Evolutionary conservation across 495 filamentous ascomycete genomes (phyloP).

Genomic region (Tuber calosporum): DNA sequence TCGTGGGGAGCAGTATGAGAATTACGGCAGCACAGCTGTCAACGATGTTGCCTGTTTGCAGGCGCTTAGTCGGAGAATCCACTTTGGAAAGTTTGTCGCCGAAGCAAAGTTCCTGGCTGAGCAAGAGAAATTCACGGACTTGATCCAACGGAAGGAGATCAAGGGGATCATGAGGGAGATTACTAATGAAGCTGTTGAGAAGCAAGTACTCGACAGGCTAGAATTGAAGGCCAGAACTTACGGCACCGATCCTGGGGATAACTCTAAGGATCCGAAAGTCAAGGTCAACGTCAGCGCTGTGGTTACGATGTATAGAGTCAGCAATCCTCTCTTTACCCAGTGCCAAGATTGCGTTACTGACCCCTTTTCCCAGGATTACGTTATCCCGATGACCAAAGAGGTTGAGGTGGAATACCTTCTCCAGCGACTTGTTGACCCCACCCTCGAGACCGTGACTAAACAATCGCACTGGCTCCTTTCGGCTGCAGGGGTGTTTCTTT

Average conservation of each 20-base stretch:
- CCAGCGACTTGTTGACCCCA: conserved; percentile 61
- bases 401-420: conserved; percentile 98
- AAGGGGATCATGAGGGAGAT: conserved; percentile 80
- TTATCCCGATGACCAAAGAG: conserved; percentile 94
- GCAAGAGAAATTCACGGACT: conserved; percentile 63
- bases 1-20: conserved; percentile 78
- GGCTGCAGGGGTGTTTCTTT: background rate
- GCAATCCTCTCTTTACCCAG: conserved; percentile 18
- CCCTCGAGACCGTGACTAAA: background rate
- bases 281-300: conserved; percentile 95
- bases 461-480: background rate
- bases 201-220: conserved; percentile 81
- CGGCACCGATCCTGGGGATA: conserved; percentile 72
- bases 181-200: conserved; percentile 80
- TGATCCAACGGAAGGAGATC: conserved; percentile 75
- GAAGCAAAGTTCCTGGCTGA: conserved; percentile 94
- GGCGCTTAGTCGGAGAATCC: conserved; percentile 81
- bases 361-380: conserved; percentile 57
- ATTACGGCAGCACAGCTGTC: conserved; percentile 88
- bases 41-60: conserved; percentile 87
- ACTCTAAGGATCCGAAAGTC: conserved; percentile 37
- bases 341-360: background rate
- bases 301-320: conserved; percentile 81
- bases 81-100: conserved; percentile 98
- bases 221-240: conserved; percentile 90